Percentiles rank a stretch among this genome's conserved stretches.
phyloP scores from a whole-genome alignment of 257 asterid species.

The Plantago major region DNA sequence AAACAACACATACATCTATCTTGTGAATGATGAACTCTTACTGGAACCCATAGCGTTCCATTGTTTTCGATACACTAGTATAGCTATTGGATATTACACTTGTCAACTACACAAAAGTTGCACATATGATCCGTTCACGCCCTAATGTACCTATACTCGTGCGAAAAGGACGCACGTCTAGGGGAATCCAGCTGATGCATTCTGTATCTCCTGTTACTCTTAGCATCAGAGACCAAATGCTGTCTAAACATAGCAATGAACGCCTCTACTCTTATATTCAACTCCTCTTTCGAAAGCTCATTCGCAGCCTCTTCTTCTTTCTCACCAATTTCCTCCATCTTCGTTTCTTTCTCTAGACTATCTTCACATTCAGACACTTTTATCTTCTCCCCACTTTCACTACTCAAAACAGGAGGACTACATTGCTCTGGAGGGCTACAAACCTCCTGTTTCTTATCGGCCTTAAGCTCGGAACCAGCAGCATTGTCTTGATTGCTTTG shows the following conservation, averaged over 20 bases:
- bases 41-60: not conserved
- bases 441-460: conserved; percentile 12
- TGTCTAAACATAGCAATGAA: conserved; percentile 89
- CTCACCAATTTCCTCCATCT: conserved; percentile 11
- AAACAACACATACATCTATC: not conserved
- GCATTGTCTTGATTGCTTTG: conserved; percentile 17
- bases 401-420: not conserved
- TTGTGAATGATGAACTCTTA: not conserved
- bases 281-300: conserved; percentile 68
- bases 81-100: no score
- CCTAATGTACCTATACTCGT: conserved; percentile 2
- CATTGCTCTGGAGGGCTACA: not conserved
- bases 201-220: conserved; percentile 32
- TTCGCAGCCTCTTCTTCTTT: conserved; percentile 30
- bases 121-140: not conserved
- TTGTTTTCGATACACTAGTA: no score
- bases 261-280: conserved; percentile 79
- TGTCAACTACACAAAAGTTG: not conserved
- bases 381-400: not conserved
- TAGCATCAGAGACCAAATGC: conserved; percentile 81
- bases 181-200: conserved; percentile 1
- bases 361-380: conserved; percentile 1
- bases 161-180: conserved; percentile 17
- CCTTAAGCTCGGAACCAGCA: conserved; percentile 10
- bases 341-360: not conserved